phyloP scores from a whole-genome alignment of 257 asterid species.

The Solanum pennellii region DNA sequence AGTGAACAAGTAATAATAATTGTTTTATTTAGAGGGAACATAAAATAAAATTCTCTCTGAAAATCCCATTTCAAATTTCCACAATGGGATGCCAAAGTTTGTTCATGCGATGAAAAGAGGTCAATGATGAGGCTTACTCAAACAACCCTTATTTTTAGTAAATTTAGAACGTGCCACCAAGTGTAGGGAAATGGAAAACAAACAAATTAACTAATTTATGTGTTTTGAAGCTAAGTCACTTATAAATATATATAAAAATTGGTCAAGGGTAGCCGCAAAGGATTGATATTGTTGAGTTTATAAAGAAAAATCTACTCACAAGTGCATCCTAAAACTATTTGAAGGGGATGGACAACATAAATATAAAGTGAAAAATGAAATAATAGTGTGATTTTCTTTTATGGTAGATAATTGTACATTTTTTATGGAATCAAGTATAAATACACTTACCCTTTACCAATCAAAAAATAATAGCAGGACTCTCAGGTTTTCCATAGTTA shows the following conservation, averaged over 20 bases:
- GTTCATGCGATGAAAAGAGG: neutral
- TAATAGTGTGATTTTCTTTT: too few relatives aligned
- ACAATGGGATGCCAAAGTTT: neutral
- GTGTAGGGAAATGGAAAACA: neutral
- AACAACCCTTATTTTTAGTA: neutral
- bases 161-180: neutral
- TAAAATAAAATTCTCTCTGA: neutral
- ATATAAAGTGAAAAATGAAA: too few relatives aligned
- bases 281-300: too few relatives aligned
- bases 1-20: neutral
- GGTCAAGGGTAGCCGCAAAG: too few relatives aligned
- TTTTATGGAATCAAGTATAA: neutral
- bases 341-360: too few relatives aligned
- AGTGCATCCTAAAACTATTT: too few relatives aligned
- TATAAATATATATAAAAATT: too few relatives aligned
- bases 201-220: neutral
- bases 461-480: neutral
- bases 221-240: neutral
- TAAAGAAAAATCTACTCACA: too few relatives aligned
- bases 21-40: neutral
- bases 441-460: neutral
- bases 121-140: neutral
- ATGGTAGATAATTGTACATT: neutral
- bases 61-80: neutral
- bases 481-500: neutral